A percentile compares a stretch with the other conserved stretches of the same genome.
These are phyloP conservation scores for Kwoniella mangroviensis DNA, from an alignment of 768 basidiomycete genomes.

Conservation along the genomic window DNA sequence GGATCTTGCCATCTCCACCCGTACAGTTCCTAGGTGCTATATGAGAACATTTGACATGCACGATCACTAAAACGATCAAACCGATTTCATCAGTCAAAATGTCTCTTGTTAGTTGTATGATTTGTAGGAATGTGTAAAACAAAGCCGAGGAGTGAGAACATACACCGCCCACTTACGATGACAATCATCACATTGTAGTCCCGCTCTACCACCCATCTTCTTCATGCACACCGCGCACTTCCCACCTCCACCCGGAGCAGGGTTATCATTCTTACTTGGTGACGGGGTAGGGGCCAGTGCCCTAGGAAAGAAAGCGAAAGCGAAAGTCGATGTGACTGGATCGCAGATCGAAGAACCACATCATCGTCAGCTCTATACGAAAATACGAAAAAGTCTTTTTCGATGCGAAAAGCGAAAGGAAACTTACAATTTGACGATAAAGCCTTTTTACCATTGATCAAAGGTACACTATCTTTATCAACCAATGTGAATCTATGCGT, in stretches of 20 bases:
- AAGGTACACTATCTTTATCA: constrained; percentile 35
- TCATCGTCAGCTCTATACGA: not conserved
- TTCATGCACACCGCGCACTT: constrained; percentile 51
- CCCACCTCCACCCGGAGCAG: not conserved
- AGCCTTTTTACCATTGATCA: constrained; percentile 45
- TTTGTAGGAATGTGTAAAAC: too few species aligned
- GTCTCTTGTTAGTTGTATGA: too few species aligned
- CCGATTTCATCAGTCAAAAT: too few species aligned
- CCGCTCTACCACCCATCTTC: constrained; percentile 44
- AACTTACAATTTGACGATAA: constrained; percentile 46
- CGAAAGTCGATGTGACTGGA: constrained; percentile 46
- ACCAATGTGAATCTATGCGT: constrained; percentile 53
- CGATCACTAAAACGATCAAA: constrained; percentile 37
- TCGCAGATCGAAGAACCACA: not conserved
- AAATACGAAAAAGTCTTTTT: too few species aligned
- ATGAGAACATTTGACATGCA: constrained; percentile 56
- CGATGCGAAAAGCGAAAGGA: too few species aligned
- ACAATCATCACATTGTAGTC: constrained; percentile 56
- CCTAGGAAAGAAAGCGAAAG: constrained; percentile 47
- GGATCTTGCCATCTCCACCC: constrained; percentile 20
- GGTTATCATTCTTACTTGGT: not conserved
- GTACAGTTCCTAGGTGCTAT: constrained; percentile 46
- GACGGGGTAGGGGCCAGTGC: constrained; percentile 12
- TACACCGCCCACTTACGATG: constrained; percentile 35
- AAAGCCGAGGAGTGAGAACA: not conserved